Evolutionary conservation across 2,329 filamentous ascomycete species (phyloP).

Genomic region (Cladosporium phlei): DNA sequence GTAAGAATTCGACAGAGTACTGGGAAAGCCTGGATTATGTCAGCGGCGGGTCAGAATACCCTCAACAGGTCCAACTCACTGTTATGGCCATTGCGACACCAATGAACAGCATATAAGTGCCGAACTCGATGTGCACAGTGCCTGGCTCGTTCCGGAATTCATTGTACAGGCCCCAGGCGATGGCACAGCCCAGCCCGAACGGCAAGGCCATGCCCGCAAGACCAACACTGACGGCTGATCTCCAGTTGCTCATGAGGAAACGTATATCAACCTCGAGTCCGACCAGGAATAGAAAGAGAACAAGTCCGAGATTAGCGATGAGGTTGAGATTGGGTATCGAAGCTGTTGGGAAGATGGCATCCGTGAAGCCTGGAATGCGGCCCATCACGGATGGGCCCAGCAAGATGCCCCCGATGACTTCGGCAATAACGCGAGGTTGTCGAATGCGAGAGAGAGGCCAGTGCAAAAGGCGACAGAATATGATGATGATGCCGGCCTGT

Average conservation of each 20-base stretch:
- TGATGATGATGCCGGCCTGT: slow-evolving; percentile 67
- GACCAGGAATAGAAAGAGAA: slow-evolving; percentile 83
- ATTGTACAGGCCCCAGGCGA: slow-evolving; percentile 76
- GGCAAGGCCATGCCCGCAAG: slow-evolving; percentile 75
- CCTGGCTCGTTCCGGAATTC: slow-evolving; percentile 59
- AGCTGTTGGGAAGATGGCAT: slow-evolving; percentile 68
- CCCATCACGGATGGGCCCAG: slow-evolving; percentile 86
- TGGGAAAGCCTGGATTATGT: slow-evolving; percentile 59
- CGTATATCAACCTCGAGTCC: slow-evolving; percentile 81
- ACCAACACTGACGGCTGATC: slow-evolving; percentile 70
- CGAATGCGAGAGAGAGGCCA: slow-evolving; percentile 71
- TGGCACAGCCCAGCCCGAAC: slow-evolving; percentile 74
- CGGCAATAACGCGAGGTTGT: slow-evolving; percentile 77
- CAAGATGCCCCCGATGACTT: slow-evolving; percentile 79
- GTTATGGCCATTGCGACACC: slow-evolving; percentile 93
- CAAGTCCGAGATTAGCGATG: slow-evolving; percentile 76
- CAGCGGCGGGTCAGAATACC: neutral
- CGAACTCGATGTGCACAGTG: slow-evolving; percentile 56
- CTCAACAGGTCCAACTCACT: slow-evolving; percentile 38
- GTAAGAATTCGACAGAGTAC: slow-evolving; percentile 91
- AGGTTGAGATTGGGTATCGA: slow-evolving; percentile 72
- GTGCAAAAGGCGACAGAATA: slow-evolving; percentile 69
- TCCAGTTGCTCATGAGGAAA: slow-evolving; percentile 75
- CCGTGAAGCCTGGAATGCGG: slow-evolving; percentile 71
- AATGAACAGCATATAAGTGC: slow-evolving; percentile 70